phyloP scores from a whole-genome alignment of 805 yeast genomes.

The Saccharomycopsis amapae region DNA sequence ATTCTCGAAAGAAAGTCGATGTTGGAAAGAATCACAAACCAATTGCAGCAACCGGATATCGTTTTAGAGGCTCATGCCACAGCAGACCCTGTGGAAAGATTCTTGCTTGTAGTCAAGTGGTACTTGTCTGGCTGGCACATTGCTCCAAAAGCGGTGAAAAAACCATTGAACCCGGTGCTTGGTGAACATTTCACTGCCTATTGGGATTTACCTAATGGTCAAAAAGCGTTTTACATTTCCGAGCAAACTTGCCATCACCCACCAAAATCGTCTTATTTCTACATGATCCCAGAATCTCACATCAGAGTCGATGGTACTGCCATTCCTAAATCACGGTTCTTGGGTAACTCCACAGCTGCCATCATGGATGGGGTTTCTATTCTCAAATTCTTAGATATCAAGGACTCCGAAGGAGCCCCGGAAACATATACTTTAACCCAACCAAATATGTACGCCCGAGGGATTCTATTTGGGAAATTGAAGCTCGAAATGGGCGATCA shows the following conservation, averaged over 20 bases:
- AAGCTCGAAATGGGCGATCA: constrained; percentile 91
- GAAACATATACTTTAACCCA: constrained; percentile 84
- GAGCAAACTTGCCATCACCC: constrained; percentile 99
- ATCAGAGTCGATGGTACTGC: constrained; percentile 87
- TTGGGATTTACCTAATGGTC: constrained; percentile 78
- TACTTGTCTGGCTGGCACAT: constrained; percentile 96
- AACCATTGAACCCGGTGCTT: constrained; percentile 89
- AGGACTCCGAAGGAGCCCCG: constrained; percentile 33
- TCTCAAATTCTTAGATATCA: constrained; percentile 56
- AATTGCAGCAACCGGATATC: constrained; percentile 71
- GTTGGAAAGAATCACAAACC: constrained; percentile 92
- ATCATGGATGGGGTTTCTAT: constrained; percentile 89
- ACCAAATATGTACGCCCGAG: constrained; percentile 93
- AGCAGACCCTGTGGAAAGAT: constrained; percentile 57
- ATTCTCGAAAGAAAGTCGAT: constrained; percentile 91
- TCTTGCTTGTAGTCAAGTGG: constrained; percentile 74
- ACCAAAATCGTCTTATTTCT: constrained; percentile 93
- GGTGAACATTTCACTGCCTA: constrained; percentile 89
- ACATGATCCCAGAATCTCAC: constrained; percentile 69
- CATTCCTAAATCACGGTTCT: constrained; percentile 78
- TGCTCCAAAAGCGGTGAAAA: constrained; percentile 96
- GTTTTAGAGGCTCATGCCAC: constrained; percentile 59
- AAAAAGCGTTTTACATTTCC: constrained; percentile 73
- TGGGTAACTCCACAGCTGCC: constrained; percentile 95
- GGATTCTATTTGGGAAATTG: constrained; percentile 84